A percentile compares a stretch with the other conserved stretches of the same genome.
These are phyloP conservation scores for Colletotrichum graminicola DNA, from an alignment of 2,329 filamentous ascomycete genomes.

Conservation along the genomic window DNA sequence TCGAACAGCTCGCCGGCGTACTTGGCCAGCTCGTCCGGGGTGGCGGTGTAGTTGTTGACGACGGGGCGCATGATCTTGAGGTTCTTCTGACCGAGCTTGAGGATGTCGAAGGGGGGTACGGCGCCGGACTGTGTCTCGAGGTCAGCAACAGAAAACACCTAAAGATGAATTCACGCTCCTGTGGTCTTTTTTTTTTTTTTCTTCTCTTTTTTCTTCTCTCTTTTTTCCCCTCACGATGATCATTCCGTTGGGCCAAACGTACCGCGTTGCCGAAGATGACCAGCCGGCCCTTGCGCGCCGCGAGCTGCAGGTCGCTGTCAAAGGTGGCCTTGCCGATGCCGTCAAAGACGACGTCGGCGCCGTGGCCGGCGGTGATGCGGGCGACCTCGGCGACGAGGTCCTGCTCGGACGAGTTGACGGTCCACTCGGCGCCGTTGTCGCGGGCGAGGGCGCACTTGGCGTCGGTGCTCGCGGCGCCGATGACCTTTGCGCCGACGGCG, in stretches of 20 bases:
- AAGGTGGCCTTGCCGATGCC: conserved; percentile 89
- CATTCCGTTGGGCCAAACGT: conserved; percentile 49
- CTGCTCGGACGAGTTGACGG: conserved; percentile 76
- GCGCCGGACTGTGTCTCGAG: conserved; percentile 67
- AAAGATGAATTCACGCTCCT: too few relatives aligned
- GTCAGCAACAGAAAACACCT: neutral
- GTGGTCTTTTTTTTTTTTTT: too few relatives aligned
- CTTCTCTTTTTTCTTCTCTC: too few relatives aligned
- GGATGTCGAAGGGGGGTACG: conserved; percentile 74
- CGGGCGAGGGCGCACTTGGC: conserved; percentile 80
- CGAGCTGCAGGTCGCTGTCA: conserved; percentile 79
- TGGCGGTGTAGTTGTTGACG: conserved; percentile 77
- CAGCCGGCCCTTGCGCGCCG: conserved; percentile 82
- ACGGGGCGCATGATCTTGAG: conserved; percentile 80
- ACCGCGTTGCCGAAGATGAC: conserved; percentile 85
- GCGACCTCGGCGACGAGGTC: conserved; percentile 70
- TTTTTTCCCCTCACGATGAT: too few relatives aligned
- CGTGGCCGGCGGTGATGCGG: conserved; percentile 78
- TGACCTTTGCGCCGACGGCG: conserved; percentile 79
- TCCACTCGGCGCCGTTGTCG: conserved; percentile 76
- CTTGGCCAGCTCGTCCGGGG: conserved; percentile 76
- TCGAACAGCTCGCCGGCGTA: conserved; percentile 81
- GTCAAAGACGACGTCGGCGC: conserved; percentile 85
- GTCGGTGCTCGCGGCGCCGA: conserved; percentile 80
- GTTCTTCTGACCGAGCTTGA: conserved; percentile 78